Conservation (phyloP, 169 alveolate genomes). For the Cryptosporidium sp. region DNA sequence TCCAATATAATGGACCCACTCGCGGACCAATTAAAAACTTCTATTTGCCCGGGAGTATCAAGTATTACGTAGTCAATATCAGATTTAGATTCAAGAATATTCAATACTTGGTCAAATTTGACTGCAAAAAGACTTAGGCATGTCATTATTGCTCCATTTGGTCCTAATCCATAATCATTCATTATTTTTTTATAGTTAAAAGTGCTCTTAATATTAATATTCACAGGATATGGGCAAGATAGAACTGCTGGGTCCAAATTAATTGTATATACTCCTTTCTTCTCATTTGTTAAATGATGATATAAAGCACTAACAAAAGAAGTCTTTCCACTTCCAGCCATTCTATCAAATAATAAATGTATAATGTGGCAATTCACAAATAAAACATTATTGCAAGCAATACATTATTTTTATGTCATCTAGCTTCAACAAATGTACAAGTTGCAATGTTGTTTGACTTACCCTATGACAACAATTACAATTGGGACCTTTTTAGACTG, state of each 20-base stretch:
- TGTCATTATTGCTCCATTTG: conserved; percentile 99
- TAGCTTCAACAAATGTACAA: neutral
- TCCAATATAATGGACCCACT: conserved; percentile 96
- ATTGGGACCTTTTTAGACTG: conserved; percentile 17
- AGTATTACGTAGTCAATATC: conserved; percentile 92
- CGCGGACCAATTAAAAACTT: conserved; percentile 98
- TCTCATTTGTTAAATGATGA: conserved; percentile 81
- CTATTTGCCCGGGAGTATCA: conserved; percentile 99
- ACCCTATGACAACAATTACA: conserved; percentile 73
- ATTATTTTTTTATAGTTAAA: conserved; percentile 95
- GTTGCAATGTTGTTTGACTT: conserved; percentile 1
- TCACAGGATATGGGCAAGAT: conserved; percentile 74
- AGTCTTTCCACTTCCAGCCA: conserved; percentile 97
- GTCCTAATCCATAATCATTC: conserved; percentile 96
- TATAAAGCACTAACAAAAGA: conserved; percentile 90
- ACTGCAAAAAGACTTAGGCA: conserved; percentile 96
- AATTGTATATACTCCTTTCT: conserved; percentile 92
- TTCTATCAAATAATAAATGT: conserved; percentile 81
- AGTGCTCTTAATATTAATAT: conserved; percentile 94
- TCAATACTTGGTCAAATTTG: conserved; percentile 93
- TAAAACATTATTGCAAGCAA: neutral
- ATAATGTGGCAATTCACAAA: neutral
- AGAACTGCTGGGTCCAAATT: conserved; percentile 98
- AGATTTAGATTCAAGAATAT: conserved; percentile 86
- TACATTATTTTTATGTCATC: neutral